A percentile compares a stretch with the other conserved stretches of the same genome.
These are phyloP conservation scores for Psilocybe azurescens DNA, from an alignment of 768 basidiomycete species.

Conservation along the genomic window DNA sequence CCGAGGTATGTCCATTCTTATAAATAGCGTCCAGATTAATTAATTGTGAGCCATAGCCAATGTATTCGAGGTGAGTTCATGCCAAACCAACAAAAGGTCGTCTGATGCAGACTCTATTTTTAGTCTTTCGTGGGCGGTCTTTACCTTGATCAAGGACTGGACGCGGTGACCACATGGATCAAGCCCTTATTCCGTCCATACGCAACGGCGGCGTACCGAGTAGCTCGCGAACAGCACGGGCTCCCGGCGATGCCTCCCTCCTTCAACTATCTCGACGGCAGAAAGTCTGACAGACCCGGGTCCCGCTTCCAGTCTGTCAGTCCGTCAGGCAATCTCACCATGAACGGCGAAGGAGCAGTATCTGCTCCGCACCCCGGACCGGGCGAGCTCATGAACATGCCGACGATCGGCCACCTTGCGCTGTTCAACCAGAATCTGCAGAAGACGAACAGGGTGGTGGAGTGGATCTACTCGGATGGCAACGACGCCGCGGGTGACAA, in stretches of 20 bases:
- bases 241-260: slow-evolving; percentile 52
- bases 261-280: slow-evolving; percentile 11
- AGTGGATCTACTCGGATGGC: slow-evolving; percentile 71
- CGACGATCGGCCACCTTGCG: slow-evolving; percentile 68
- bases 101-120: neutral
- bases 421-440: slow-evolving; percentile 82
- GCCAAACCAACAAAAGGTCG: neutral
- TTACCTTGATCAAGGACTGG: slow-evolving; percentile 71
- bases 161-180: slow-evolving; percentile 63
- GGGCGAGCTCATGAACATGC: slow-evolving; percentile 22
- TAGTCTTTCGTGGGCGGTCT: slow-evolving; percentile 85
- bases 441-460: slow-evolving; percentile 58
- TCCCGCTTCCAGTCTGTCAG: slow-evolving; percentile 16
- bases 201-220: slow-evolving; percentile 60
- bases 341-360: neutral
- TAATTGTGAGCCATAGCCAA: slow-evolving; percentile 54
- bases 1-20: slow-evolving; percentile 55
- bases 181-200: slow-evolving; percentile 68
- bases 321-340: neutral
- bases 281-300: slow-evolving; percentile 20
- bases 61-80: slow-evolving; percentile 73
- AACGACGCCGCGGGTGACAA: slow-evolving; percentile 9
- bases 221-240: slow-evolving; percentile 71
- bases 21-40: slow-evolving; percentile 4
- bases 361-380: slow-evolving; percentile 24